Base-by-base conservation (phyloP, 139 green algal genomes). In the Chlorella vulgaris region DNA sequence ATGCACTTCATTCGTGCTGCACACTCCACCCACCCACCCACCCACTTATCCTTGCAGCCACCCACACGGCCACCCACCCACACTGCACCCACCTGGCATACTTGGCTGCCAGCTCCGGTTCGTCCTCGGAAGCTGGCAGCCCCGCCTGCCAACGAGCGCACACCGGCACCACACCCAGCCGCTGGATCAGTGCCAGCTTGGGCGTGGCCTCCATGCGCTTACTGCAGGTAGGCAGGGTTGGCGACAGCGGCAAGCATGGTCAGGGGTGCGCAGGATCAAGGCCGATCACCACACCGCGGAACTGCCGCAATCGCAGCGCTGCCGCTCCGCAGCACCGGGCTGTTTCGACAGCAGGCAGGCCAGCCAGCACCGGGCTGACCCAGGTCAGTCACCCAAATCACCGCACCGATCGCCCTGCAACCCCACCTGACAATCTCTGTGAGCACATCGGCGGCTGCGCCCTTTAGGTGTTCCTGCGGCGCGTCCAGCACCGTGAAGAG, bases 191-290 rank as follows among this genome's bases (percentile, higher is more conserved):
- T 19, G 78, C 74, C 39, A 98, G 86, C 85, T 98, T 98, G 69
- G 87, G 70, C 33, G 71, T 68, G 4, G 91, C 80, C 28, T 98
- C 94, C 94, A 98, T 98, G 78, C 94, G 90, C 85, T 98, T 98
- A 58, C 43, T 79, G 73, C 51, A 58, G 22, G 47, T 55, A 15
- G 10, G 47, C 39, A 13, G 13, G 55, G 28, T 19, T 63, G 55
- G 5, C 29, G 28, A 24, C 15, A 31, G 55, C 10, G 60, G 60
- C 4, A 28, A 67, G 60, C 60, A n/a, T 55, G 47, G 47, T 10
- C 55, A 28, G 5, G 55, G 15, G 55, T 5, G 55, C 55, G 22
- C 47, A 58, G 10, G 47, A 10, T 24, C 13, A 15, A 10, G 47
- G 47, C 13, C 47, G 15, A 58, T 58, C 47, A 15, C 13, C 47